Evolutionary conservation across 805 yeast genomes (phyloP).

Genomic region (Pichia eremophila): DNA sequence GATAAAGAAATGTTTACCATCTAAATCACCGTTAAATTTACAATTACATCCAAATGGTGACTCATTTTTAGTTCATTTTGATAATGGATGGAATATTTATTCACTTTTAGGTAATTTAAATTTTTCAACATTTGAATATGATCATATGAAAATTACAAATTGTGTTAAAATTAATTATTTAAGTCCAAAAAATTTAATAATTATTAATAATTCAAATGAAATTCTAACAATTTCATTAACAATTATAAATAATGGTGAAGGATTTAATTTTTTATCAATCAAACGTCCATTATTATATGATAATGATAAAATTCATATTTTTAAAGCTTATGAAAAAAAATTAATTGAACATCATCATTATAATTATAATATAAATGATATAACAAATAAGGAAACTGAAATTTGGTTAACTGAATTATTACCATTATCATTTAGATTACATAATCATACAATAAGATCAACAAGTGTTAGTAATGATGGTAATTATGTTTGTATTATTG

Average conservation of each 20-base stretch:
- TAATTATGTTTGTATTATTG: slow-evolving; percentile 39
- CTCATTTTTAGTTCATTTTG: slow-evolving; percentile 19
- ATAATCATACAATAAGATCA: slow-evolving; percentile 34
- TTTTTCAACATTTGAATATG: slow-evolving; percentile 32
- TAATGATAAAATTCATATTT: slow-evolving; percentile 32
- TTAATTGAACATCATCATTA: slow-evolving; percentile 28
- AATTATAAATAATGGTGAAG: slow-evolving; percentile 17
- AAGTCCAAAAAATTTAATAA: slow-evolving; percentile 26
- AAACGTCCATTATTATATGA: slow-evolving; percentile 34
- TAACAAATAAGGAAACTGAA: slow-evolving; percentile 29
- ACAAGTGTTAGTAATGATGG: slow-evolving; percentile 40
- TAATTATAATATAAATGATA: slow-evolving; percentile 10
- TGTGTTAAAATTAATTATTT: slow-evolving; percentile 14
- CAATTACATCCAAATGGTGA: slow-evolving; percentile 21
- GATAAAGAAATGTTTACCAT: slow-evolving; percentile 29
- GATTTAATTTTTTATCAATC: slow-evolving; percentile 16
- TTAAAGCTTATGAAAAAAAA: slow-evolving; percentile 39
- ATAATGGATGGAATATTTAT: slow-evolving; percentile 38
- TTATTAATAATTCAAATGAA: slow-evolving; percentile 21
- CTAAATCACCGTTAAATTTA: slow-evolving; percentile 23
- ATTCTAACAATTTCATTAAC: slow-evolving; percentile 22
- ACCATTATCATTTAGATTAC: slow-evolving; percentile 36
- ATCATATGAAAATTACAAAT: slow-evolving; percentile 15
- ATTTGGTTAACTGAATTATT: slow-evolving; percentile 39
- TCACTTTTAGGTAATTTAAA: slow-evolving; percentile 40